Evolutionary conservation across 108 stramenopile genomes (phyloP).

Genomic region (Craspedostauros australis): DNA sequence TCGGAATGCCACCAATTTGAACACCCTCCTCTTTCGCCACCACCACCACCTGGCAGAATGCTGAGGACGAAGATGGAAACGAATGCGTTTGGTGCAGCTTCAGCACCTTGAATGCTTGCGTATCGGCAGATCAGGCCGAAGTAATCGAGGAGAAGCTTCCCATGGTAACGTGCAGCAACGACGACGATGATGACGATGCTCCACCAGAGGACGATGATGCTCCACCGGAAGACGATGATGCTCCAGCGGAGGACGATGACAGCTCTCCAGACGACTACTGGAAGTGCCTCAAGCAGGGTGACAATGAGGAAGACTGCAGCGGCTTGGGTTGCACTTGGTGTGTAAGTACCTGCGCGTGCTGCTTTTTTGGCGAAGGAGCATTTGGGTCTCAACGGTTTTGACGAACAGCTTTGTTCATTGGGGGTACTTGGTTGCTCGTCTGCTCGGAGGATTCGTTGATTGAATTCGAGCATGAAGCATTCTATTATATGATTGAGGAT

Average conservation of each 20-base stretch:
- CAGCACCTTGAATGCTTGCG: slow-evolving; percentile 25
- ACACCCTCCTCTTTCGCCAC: no score
- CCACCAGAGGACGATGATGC: background rate
- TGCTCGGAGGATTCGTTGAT: no score
- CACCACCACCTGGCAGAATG: no score
- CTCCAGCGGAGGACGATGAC: slow-evolving; percentile 10
- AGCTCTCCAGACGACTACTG: slow-evolving; percentile 14
- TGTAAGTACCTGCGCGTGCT: background rate
- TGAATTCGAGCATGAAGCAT: no score
- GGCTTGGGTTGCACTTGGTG: slow-evolving; percentile 33
- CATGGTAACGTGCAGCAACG: slow-evolving; percentile 23
- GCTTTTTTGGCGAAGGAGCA: no score
- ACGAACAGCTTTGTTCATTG: no score
- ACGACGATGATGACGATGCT: slow-evolving; percentile 17
- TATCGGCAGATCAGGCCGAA: slow-evolving; percentile 22
- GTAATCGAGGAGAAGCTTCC: slow-evolving; percentile 29
- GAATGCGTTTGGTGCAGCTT: slow-evolving; percentile 28
- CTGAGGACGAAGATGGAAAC: slow-evolving; percentile 13
- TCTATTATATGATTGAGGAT: no score
- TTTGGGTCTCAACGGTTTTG: no score
- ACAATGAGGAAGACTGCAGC: slow-evolving; percentile 9
- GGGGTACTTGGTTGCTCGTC: no score
- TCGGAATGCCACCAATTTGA: no score
- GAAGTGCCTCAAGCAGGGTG: slow-evolving; percentile 25
- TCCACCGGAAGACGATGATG: slow-evolving; percentile 5